Percentiles rank a stretch among this genome's conserved stretches.
phyloP scores from a whole-genome alignment of 352 stramenopile genomes.

The Pseudoperonospora humuli region DNA sequence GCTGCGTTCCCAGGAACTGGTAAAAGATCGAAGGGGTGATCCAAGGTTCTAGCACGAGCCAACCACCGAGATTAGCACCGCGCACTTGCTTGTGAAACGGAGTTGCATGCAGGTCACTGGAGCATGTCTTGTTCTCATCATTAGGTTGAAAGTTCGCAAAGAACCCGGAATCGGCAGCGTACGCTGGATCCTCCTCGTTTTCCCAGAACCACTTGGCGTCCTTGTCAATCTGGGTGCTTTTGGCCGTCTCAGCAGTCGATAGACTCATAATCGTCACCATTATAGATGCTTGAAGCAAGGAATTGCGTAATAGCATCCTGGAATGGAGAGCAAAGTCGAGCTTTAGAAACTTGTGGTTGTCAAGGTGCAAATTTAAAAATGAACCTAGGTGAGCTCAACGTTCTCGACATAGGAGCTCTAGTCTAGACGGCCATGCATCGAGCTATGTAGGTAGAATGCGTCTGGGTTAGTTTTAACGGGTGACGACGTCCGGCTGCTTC shows the following conservation, averaged over 20 bases:
- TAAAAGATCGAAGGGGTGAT: slow-evolving; percentile 16
- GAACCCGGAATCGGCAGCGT: slow-evolving; percentile 20
- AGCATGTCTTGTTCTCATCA: slow-evolving; percentile 49
- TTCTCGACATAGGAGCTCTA: not conserved
- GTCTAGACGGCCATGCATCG: not conserved
- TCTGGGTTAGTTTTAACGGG: not conserved
- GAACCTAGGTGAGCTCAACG: not conserved
- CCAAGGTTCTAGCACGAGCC: slow-evolving; percentile 30
- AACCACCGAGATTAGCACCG: slow-evolving; percentile 46
- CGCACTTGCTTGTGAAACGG: slow-evolving; percentile 57
- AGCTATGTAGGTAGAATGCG: not conserved
- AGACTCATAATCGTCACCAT: not conserved
- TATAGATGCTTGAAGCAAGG: not conserved
- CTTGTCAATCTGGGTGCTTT: slow-evolving; percentile 10
- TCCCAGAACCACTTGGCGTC: slow-evolving; percentile 65
- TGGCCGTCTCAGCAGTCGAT: not conserved
- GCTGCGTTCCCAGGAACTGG: slow-evolving; percentile 22
- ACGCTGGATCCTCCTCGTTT: slow-evolving; percentile 27
- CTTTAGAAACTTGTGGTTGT: not conserved
- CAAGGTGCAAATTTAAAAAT: not conserved
- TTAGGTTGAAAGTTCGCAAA: slow-evolving; percentile 46
- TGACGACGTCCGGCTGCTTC: not conserved
- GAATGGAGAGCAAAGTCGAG: not conserved
- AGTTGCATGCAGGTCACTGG: slow-evolving; percentile 46
- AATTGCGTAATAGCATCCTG: not conserved